Percentiles rank a stretch among this genome's conserved stretches.
phyloP scores from a whole-genome alignment of 768 basidiomycete species.

The Leccinum longicurvipes region DNA sequence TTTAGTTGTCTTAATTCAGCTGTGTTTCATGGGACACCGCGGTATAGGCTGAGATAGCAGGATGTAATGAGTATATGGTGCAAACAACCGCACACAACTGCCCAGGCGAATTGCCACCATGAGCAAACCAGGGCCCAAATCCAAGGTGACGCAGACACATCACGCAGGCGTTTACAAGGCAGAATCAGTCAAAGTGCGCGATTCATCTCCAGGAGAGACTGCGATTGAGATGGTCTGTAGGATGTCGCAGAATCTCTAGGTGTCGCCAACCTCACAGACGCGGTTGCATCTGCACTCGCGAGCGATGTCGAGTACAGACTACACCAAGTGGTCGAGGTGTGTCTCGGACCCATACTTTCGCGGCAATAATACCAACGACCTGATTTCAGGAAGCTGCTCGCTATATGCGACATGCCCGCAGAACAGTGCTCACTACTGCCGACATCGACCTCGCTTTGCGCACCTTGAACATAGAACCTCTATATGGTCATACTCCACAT shows the following conservation, averaged over 20 bases:
- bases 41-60: too few species aligned
- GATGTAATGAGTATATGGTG: too few species aligned
- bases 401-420: conserved; percentile 92
- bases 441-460: conserved; percentile 95
- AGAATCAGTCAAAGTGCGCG: conserved; percentile 57
- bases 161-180: conserved; percentile 63
- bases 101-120: conserved; percentile 14
- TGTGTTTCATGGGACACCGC: too few species aligned
- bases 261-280: conserved; percentile 69
- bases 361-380: neutral
- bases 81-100: neutral
- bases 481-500: conserved; percentile 59
- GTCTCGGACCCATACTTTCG: conserved; percentile 7
- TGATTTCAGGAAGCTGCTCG: conserved; percentile 75
- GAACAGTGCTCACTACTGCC: conserved; percentile 83
- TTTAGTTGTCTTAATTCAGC: neutral
- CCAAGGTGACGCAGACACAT: conserved; percentile 42
- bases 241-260: conserved; percentile 89
- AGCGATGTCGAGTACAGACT: conserved; percentile 97
- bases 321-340: conserved; percentile 90
- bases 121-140: conserved; percentile 46
- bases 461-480: conserved; percentile 92
- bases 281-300: conserved; percentile 80
- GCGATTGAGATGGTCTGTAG: conserved; percentile 38
- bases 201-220: conserved; percentile 9